Evolutionary conservation across 163 green algal genomes (phyloP), one percentile per base, ranked within the genome.

Genomic region (Chlorella variabilis): DNA sequence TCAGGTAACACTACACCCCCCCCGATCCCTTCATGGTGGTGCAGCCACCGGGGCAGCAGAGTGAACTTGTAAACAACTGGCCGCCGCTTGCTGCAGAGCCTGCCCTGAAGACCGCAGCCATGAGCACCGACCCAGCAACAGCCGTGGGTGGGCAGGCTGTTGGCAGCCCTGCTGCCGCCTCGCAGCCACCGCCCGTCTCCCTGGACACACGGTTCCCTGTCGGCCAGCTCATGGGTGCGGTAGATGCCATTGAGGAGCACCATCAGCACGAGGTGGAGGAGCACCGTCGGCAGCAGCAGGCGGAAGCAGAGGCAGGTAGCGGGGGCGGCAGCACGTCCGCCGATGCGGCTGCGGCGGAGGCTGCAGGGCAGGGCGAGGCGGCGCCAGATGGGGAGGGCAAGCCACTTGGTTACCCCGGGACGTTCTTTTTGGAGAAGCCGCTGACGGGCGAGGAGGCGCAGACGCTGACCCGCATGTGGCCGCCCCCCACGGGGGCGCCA

Each of bases 391-490:
- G 20, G 8, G 54, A 70, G 1, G 73, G 73, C 56, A 70, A 70
- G 73, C 73, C 73, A 36, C 27, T 70, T 15, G 71, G 71, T 21
- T 78, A 78, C 33, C 71, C 71, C 11, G 71, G 71, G 9, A 78
- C 71, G 0, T 78, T 78, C 49, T 78, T 68, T 23, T 23, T 78
- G 49, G 71, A 78, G 25, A 48, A 78, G 49, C 71, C 71, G 13
- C 71, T 78, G 21, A 68, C 36, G 4, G 33, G 31, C 0, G 71
- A 67, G 49, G 71, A 41, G 5, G 71, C 71, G 4, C 34, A 78
- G 36, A 80, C 74, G 4, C 15, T 80, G 2, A 45, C 21, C 39
- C 74, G 74, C 39, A 80, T 80, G 74, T 80, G 74, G 74, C 36
- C 38, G 3, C 73, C 56, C 17, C 73, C 54, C 34, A 29, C 68